Base-by-base conservation (phyloP, 83 land plant species). In the Diphasiastrum complanatum region DNA sequence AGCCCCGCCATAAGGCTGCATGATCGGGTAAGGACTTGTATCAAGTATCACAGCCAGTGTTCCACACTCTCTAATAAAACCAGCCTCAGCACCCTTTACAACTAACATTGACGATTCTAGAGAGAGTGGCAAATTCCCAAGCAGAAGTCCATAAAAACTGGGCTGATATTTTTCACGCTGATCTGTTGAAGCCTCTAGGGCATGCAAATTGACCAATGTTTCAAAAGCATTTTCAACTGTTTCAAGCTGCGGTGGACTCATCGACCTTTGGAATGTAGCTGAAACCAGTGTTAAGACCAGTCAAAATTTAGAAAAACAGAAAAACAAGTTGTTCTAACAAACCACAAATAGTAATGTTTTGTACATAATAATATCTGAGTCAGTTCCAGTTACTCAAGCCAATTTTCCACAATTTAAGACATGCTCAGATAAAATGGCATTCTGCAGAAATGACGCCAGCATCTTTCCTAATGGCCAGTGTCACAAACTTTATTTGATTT, bases 151-250 rank as follows among this genome's bases (percentile, higher is more conserved):
- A 49, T 64, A 64, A 50, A 10, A 11, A 11, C 58, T 50, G 14
- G 66, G 66, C 4, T 14, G 25, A 50, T 26, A 49, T 32, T 5
- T 50, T 64, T 41, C 56, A 48, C 45, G 47, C 5, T 50, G 56
- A 16, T 20, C 4, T 29, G 29, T 34, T n/a, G 37, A 18, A n/a
- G 19, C 23, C 19, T 50, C 5, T 12, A 64, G 63, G 2, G 60
- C 60, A 3, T 30, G 25, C 19, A 40, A 27, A 33, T 4, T 6
- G 3, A 25, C n/a, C 24, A 64, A 27, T n/a, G 66, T 27, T 30
- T 31, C 34, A 5, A 30, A 33, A 18, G 66, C 66, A 64, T 49
- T 64, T 49, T 64, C 12, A n/a, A 64, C 60, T 8, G 66, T 64
- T 14, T 23, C 25, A 20, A 16, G 3, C 2, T 30, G 4, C 12